Conservation (phyloP, 176 grass and related monocot genomes). For the Paspalum notatum region DNA sequence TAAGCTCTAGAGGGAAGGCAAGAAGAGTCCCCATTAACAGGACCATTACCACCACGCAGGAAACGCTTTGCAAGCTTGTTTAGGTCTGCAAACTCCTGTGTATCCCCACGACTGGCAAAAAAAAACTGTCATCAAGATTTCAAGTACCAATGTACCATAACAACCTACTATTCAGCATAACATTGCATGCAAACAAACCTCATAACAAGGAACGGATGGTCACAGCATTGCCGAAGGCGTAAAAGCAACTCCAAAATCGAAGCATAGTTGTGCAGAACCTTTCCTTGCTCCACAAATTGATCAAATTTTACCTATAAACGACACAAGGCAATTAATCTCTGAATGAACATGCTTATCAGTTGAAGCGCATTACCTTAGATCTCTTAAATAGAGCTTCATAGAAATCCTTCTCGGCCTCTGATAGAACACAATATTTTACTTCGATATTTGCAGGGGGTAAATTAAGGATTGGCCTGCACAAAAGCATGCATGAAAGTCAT, state of each 20-base stretch:
- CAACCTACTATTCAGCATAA: background rate
- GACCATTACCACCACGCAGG: slow-evolving; percentile 59
- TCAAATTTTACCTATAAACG: slow-evolving; percentile 88
- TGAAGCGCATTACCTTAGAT: slow-evolving; percentile 67
- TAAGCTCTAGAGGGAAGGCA: slow-evolving; percentile 75
- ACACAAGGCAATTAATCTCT: slow-evolving; percentile 26
- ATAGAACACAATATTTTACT: slow-evolving; percentile 91
- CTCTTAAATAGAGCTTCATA: slow-evolving; percentile 87
- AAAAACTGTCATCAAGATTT: slow-evolving; percentile 41
- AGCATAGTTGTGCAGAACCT: slow-evolving; percentile 97
- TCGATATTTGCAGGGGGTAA: slow-evolving; percentile 88
- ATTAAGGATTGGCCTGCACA: slow-evolving; percentile 78
- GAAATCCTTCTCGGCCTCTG: slow-evolving; percentile 93
- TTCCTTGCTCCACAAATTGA: slow-evolving; percentile 98
- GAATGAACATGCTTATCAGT: slow-evolving; percentile 31
- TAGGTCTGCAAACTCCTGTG: slow-evolving; percentile 89
- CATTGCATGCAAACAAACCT: slow-evolving; percentile 64
- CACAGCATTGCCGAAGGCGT: slow-evolving; percentile 95
- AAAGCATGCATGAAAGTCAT: slow-evolving; percentile 37
- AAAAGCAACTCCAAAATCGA: slow-evolving; percentile 98
- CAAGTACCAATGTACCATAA: background rate
- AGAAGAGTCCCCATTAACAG: slow-evolving; percentile 51
- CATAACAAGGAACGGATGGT: slow-evolving; percentile 97
- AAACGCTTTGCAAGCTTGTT: slow-evolving; percentile 89
- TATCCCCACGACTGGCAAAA: slow-evolving; percentile 86